A percentile compares a stretch with the other conserved stretches of the same genome.
phyloP scores from a whole-genome alignment of 1,284 basidiomycete genomes.

The Ceratobasidium sp. region DNA sequence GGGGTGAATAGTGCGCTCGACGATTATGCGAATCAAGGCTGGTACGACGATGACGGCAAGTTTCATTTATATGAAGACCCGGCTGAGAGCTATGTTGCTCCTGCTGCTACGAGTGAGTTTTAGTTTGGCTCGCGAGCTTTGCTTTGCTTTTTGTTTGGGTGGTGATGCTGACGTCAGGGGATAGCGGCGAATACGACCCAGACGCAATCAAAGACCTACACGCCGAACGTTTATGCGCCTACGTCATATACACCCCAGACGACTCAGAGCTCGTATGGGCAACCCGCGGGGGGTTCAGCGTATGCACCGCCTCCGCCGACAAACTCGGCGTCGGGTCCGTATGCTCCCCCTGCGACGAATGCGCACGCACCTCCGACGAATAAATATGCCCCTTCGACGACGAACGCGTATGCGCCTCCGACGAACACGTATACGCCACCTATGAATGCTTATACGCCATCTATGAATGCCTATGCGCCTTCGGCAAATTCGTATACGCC shows the following conservation, averaged over 20 bases:
- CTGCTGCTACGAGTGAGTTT: slow-evolving; percentile 32
- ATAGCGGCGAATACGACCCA: slow-evolving; percentile 11
- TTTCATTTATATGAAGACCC: slow-evolving; percentile 53
- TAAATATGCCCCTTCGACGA: slow-evolving; percentile 44
- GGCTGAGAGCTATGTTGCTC: slow-evolving; percentile 31
- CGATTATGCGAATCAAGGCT: slow-evolving; percentile 54
- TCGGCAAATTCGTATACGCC: slow-evolving; percentile 44
- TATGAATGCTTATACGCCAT: slow-evolving; percentile 29
- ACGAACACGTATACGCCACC: slow-evolving; percentile 19
- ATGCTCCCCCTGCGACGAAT: slow-evolving; percentile 48
- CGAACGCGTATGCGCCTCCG: slow-evolving; percentile 53
- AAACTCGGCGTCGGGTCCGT: slow-evolving; percentile 51
- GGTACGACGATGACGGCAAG: slow-evolving; percentile 53
- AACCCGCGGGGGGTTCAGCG: slow-evolving; percentile 17
- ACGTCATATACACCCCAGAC: slow-evolving; percentile 11
- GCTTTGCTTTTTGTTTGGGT: neutral
- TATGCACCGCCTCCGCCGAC: slow-evolving; percentile 38
- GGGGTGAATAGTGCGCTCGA: slow-evolving; percentile 22
- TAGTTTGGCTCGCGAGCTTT: neutral
- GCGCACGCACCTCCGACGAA: slow-evolving; percentile 47
- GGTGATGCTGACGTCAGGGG: slow-evolving; percentile 1
- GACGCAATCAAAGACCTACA: slow-evolving; percentile 35
- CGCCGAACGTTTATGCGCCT: slow-evolving; percentile 38
- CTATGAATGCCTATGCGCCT: slow-evolving; percentile 50
- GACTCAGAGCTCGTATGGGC: slow-evolving; percentile 20